These are phyloP conservation scores for Zygnema cylindricum DNA, from an alignment of 139 green algal genomes.

Conservation along the genomic window DNA sequence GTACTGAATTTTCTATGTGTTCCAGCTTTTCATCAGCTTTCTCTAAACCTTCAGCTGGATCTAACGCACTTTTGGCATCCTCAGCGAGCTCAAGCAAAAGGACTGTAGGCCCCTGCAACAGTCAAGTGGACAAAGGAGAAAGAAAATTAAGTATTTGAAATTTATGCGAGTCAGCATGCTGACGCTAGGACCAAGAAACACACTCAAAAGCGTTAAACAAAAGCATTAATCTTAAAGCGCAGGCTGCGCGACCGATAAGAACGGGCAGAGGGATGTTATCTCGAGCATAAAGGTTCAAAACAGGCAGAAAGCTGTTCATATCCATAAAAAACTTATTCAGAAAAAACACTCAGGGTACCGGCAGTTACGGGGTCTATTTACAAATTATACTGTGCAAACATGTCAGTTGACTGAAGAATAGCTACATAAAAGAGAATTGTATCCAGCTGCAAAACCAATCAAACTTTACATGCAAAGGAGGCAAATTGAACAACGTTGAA, in stretches of 20 bases:
- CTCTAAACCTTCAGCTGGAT: not conserved
- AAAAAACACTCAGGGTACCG: too few species aligned
- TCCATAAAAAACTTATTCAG: too few species aligned
- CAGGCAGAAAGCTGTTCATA: too few species aligned
- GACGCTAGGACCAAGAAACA: too few species aligned
- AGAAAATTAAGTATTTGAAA: not conserved
- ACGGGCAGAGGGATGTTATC: too few species aligned
- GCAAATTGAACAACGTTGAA: not conserved
- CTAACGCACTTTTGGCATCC: not conserved
- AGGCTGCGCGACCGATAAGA: too few species aligned
- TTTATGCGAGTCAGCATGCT: too few species aligned
- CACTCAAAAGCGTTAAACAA: not conserved
- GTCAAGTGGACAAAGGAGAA: not conserved
- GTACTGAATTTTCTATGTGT: not conserved
- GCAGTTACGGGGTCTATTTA: too few species aligned
- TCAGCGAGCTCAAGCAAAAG: conserved; percentile 13
- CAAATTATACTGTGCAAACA: too few species aligned
- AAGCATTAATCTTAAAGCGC: not conserved
- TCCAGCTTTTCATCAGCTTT: not conserved
- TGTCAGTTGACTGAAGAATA: too few species aligned
- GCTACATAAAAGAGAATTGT: not conserved
- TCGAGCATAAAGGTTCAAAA: too few species aligned
- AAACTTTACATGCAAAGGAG: not conserved
- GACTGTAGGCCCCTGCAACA: conserved; percentile 13
- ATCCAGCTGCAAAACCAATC: not conserved